These are phyloP conservation scores for Saccharomyces hybrid DNA, from an alignment of 1,139 yeast genomes.

Conservation along the genomic window DNA sequence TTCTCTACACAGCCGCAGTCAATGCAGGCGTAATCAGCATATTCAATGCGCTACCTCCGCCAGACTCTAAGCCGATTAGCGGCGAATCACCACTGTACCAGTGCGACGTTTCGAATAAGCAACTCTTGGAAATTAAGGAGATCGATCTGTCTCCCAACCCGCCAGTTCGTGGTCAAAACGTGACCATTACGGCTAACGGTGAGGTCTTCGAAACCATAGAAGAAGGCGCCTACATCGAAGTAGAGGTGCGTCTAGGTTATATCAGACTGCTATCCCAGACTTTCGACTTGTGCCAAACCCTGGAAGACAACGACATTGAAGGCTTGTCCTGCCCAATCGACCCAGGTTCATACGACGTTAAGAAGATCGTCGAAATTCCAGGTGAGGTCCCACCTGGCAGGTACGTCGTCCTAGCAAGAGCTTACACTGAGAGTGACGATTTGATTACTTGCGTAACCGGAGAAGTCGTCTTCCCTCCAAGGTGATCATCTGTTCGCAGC, in stretches of 20 bases:
- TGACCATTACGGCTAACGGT: constrained; percentile 74
- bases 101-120: constrained; percentile 61
- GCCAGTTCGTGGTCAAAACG: constrained; percentile 70
- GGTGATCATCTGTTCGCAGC: not conserved
- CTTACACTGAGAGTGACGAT: constrained; percentile 74
- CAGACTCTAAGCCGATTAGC: constrained; percentile 58
- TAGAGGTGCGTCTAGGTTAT: constrained; percentile 87
- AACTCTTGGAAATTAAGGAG: constrained; percentile 51
- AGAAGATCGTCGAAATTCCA: constrained; percentile 75
- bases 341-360: constrained; percentile 57
- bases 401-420: constrained; percentile 79
- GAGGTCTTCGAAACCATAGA: constrained; percentile 45
- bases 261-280: constrained; percentile 79
- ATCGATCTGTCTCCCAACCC: constrained; percentile 76
- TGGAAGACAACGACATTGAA: constrained; percentile 66
- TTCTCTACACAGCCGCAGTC: not conserved
- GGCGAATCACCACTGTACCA: constrained; percentile 79
- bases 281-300: constrained; percentile 82
- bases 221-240: constrained; percentile 89
- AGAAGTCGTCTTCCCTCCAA: constrained; percentile 51
- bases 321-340: constrained; percentile 60
- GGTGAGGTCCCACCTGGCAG: constrained; percentile 93
- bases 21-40: not conserved
- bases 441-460: constrained; percentile 83
- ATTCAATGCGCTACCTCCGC: not conserved